Evolutionary conservation across 345 rosid genomes (phyloP), one percentile per base, ranked within the genome.

Genomic region (Populus simonii): DNA sequence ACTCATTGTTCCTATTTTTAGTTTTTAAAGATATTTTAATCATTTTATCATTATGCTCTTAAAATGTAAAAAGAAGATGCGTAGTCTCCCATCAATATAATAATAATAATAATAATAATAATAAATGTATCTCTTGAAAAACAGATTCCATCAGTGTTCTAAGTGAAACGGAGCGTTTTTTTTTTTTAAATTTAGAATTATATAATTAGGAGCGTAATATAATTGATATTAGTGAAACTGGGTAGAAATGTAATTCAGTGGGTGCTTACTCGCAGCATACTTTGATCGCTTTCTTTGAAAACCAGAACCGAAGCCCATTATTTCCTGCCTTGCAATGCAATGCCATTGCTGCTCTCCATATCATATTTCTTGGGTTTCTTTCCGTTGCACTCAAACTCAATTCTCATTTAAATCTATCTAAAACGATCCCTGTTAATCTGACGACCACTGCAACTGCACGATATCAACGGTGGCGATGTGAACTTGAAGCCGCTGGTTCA

Each of bases 401-500:
- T 23, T 69, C 45, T 36, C 23, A 7, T 23, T 39, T 69, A 22
- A 43, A 39, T 39, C n/a, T 16, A 1, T 53, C 11, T 35, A 11
- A 41, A 27, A 75, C 57, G 80, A 92, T 94, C 97, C 88, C 97
- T 76, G 89, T 89, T 70, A 89, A 86, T 74, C 89, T 94, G 73
- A 91, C 97, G 59, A 89, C 85, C 53, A 88, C 88, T 85, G 91
- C 98, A 9, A 89, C 91, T 49, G 57, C 10, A 81, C 88, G 74
- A 94, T 94, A 35, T 41, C 45, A 86, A 83, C 43, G 88, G 84
- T 62, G 97, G 97, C 38, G 97, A 90, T 74, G 85, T 92, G 59
- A 93, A 91, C 89, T 76, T 88, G 80, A 92, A 86, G 86, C 98
- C 97, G 55, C 84, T 91, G 80, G 87, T 94, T 59, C 98, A 92